phyloP scores from a whole-genome alignment of 1,139 yeast genomes.

The Zygotorulaspora mrakii region DNA sequence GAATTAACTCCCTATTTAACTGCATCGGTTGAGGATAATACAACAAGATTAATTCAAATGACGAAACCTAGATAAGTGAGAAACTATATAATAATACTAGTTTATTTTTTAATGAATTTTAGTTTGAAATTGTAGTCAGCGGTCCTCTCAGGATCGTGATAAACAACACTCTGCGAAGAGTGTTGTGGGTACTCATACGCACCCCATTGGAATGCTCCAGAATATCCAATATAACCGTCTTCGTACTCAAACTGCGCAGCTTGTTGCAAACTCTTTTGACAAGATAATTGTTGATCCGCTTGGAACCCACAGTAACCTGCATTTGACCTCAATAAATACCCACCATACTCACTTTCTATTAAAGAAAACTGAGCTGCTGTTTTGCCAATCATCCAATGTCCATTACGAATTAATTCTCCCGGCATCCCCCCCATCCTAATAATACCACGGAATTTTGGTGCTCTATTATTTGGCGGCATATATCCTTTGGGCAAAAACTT shows the following conservation, averaged over 20 bases:
- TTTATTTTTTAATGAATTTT: conserved; percentile 33
- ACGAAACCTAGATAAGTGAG: conserved; percentile 14
- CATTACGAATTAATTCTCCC: conserved; percentile 72
- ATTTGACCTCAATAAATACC: conserved; percentile 61
- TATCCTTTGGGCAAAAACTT: conserved; percentile 70
- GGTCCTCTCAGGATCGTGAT: conserved; percentile 50
- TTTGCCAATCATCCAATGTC: conserved; percentile 79
- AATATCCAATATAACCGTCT: conserved; percentile 52
- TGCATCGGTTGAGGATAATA: conserved; percentile 24
- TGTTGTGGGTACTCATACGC: conserved; percentile 50
- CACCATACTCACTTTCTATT: conserved; percentile 61
- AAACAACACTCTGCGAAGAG: conserved; percentile 52
- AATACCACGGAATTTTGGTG: conserved; percentile 41
- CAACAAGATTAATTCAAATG: conserved; percentile 24
- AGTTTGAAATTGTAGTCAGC: conserved; percentile 43
- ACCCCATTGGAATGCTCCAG: conserved; percentile 65
- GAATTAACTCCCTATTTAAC: conserved; percentile 12
- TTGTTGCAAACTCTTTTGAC: conserved; percentile 40
- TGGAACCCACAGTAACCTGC: conserved; percentile 70
- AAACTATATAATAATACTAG: neutral
- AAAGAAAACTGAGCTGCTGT: conserved; percentile 76
- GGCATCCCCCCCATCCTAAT: conserved; percentile 61
- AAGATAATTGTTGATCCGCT: conserved; percentile 37
- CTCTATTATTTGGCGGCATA: conserved; percentile 31
- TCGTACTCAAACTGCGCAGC: conserved; percentile 56